Base-by-base conservation (phyloP, 2,329 filamentous ascomycete genomes). In the Apiospora marii region DNA sequence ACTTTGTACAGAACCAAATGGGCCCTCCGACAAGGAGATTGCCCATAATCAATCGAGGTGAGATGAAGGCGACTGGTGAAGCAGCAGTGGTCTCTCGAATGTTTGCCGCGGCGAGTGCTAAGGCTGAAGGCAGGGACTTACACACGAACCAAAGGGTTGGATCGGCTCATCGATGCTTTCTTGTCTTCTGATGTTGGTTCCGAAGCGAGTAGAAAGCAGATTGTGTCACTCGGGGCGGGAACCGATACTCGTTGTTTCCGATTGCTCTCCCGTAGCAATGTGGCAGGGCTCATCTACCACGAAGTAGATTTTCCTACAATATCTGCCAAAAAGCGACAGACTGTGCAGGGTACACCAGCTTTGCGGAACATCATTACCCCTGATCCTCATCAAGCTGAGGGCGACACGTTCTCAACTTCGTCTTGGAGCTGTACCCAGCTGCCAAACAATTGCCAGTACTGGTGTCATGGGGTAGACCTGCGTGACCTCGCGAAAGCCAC, bases 41-140 rank as follows among this genome's bases (percentile, higher is more conserved):
- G 75, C 96, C 96, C 70, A 94, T 99, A 74, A 98, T 99, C 79
- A 98, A 99, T 80, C 87, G 96, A 90, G 96, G 96, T 94, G 82
- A 76, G 85, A 76, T 70, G 27, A 30, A 72, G 51, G 51, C 24
- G 44, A 7, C 49, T 12, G 24, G 27, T 10, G 48, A 69, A 69
- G 44, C 19, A 69, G 14, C 58, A 41, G 58, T 64, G 19, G 48
- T 58, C 24, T 43, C 22, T 41, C 44, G 48, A 67, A 24, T 43
- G 12, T 34, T 72, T 71, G 71, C 73, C 74, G 70, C 73, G 75
- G 70, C 74, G 72, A 74, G 73, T 77, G 78, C 77, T 79, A 74
- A 78, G 72, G 72, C 71, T 61, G 75, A 67, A 72, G 70, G 68
- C 76, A 96, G 95, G 95, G 70, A 98, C 96, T n/a, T 98, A 98